Base-by-base conservation (phyloP, 345 rosid genomes). In the Alliaria petiolata region DNA sequence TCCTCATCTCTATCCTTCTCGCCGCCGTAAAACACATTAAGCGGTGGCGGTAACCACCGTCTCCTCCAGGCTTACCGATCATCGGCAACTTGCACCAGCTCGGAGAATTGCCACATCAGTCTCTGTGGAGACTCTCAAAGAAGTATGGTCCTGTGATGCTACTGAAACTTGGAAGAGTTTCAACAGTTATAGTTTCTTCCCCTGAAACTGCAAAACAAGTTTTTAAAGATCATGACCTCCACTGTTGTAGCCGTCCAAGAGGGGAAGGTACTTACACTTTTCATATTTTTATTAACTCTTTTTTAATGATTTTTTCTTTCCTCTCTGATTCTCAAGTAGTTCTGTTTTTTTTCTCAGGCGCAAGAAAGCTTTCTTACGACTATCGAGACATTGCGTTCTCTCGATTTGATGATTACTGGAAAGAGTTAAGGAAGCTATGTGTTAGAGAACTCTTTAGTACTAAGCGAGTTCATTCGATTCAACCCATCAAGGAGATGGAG, bases 11-110 rank as follows among this genome's bases (percentile, higher is more conserved):
- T 34, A 22, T 67, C 63, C 25, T 74, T 51, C 6, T 67, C 36
- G 16, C 60, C 49, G 47, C 68, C 68, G 39, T 50, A 16, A 67
- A 67, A 16, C 33, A 36, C 16, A 25, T 10, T 16, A 74, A 67
- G 14, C 73, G 51, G 46, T 7, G 39, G 34, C 16, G 49, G 54
- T 38, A 63, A 47, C 80, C 79, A 11, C 76, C 83, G 11, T 70
- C 70, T 58, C 87, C 86, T 3, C 77, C 69, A 0, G 76, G 67
- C 67, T 76, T 86, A 20, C 86, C 83, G 3, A 20, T 86, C 44
- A 3, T 82, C 3, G 84, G 85, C 13, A 83, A 82, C 76, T 76
- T 85, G 39, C 82, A 79, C 67, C 83, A 74, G 59, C 81, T 85
- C 2, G 85, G 84, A 39, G 62, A 38, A 19, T 45, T 69, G 53